Evolutionary conservation across 2,329 filamentous ascomycete species (phyloP).

Genomic region (Monosporascus sp.): DNA sequence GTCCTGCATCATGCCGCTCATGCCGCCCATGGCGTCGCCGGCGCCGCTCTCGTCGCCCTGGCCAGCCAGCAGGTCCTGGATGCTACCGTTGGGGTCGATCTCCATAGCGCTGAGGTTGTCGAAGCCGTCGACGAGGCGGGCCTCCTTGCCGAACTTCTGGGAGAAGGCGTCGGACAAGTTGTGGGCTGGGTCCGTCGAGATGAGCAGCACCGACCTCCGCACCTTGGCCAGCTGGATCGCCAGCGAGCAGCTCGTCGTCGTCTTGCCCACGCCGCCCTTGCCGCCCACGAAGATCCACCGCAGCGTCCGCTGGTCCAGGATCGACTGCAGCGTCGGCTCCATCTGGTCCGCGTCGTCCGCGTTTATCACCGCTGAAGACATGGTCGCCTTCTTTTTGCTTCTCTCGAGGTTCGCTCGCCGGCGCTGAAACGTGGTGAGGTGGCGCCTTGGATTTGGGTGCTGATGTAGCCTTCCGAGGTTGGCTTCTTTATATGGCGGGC

Average conservation of each 20-base stretch:
- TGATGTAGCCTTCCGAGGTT: too few species aligned
- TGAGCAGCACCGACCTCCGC: constrained; percentile 91
- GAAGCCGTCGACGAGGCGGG: constrained; percentile 85
- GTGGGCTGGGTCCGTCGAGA: constrained; percentile 97
- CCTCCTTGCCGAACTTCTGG: constrained; percentile 99
- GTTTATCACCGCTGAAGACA: constrained; percentile 40
- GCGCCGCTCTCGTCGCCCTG: constrained; percentile 60
- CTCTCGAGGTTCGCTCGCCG: too few species aligned
- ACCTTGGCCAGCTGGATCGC: constrained; percentile 95
- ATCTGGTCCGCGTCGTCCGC: constrained; percentile 66
- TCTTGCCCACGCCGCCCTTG: constrained; percentile 98
- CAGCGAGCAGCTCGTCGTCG: constrained; percentile 97
- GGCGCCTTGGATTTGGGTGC: too few species aligned
- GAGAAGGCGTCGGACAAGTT: constrained; percentile 97
- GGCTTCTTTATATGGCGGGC: too few species aligned
- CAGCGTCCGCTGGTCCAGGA: constrained; percentile 90
- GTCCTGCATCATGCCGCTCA: constrained; percentile 98
- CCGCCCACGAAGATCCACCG: constrained; percentile 99
- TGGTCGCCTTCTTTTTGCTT: constrained; percentile 9
- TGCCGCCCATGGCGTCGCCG: constrained; percentile 45
- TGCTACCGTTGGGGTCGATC: constrained; percentile 96
- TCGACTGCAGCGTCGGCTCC: constrained; percentile 88
- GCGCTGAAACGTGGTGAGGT: too few species aligned
- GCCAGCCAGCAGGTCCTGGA: constrained; percentile 85
- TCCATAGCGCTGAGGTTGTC: constrained; percentile 96